Conservation (phyloP, 371 early-diverging fungal species). For the Capillidium heterosporum region DNA sequence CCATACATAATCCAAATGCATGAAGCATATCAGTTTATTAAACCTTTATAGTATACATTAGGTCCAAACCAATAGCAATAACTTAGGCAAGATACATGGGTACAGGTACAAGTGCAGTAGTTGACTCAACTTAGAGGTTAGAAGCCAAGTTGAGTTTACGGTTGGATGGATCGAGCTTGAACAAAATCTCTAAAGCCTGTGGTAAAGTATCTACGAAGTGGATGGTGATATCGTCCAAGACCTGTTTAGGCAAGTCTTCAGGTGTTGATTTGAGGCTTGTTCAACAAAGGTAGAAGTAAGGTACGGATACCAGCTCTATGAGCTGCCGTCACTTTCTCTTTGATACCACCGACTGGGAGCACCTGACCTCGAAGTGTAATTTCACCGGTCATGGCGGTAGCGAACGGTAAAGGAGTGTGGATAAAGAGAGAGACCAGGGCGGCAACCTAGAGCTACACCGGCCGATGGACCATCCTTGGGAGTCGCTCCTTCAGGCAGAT, state of each 20-base stretch:
- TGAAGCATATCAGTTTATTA: too few species aligned
- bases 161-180: background rate
- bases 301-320: constrained; percentile 55
- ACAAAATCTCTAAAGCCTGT: background rate
- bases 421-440: constrained; percentile 50
- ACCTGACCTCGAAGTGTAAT: constrained; percentile 68
- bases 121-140: too few species aligned
- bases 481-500: constrained; percentile 65
- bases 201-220: background rate
- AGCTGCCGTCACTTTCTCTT: constrained; percentile 72
- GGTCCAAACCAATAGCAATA: too few species aligned
- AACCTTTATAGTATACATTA: too few species aligned
- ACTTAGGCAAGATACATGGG: too few species aligned
- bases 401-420: constrained; percentile 27
- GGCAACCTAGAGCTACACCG: constrained; percentile 48
- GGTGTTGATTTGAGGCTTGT: constrained; percentile 11
- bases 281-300: constrained; percentile 35
- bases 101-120: too few species aligned
- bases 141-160: background rate
- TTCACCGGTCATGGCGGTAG: constrained; percentile 73
- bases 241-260: background rate
- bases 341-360: constrained; percentile 69
- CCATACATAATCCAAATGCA: too few species aligned
- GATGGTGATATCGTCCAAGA: background rate
- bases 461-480: constrained; percentile 72